phyloP scores from a whole-genome alignment of 768 basidiomycete genomes.

The Rhizopogon vesiculosus region DNA sequence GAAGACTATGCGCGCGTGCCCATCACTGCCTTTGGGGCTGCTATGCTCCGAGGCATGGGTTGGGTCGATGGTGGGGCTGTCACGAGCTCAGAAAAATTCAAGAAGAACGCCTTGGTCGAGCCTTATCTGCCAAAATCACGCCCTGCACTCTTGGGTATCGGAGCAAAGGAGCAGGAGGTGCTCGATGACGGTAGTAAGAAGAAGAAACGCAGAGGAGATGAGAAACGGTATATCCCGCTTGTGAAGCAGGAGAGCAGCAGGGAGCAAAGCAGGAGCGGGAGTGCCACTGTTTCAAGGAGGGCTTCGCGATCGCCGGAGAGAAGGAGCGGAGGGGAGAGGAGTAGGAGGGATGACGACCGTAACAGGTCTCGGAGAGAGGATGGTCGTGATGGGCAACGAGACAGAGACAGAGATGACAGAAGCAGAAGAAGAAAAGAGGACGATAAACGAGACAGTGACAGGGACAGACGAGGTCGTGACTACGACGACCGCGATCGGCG shows the following conservation, averaged over 20 bases:
- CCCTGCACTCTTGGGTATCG: slow-evolving; percentile 87
- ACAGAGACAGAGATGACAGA: slow-evolving; percentile 19
- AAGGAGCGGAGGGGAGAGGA: slow-evolving; percentile 9
- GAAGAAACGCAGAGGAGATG: slow-evolving; percentile 43
- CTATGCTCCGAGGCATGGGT: slow-evolving; percentile 93
- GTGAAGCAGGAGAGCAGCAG: slow-evolving; percentile 58
- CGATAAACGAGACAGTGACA: slow-evolving; percentile 22
- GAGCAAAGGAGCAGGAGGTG: slow-evolving; percentile 82
- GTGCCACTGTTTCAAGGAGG: slow-evolving; percentile 42
- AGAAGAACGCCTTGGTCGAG: slow-evolving; percentile 53
- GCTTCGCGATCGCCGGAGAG: slow-evolving; percentile 45
- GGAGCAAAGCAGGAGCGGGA: slow-evolving; percentile 30
- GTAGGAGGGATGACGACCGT: slow-evolving; percentile 10
- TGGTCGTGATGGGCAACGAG: slow-evolving; percentile 22
- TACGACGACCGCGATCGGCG: slow-evolving; percentile 11
- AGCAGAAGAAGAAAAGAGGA: slow-evolving; percentile 21
- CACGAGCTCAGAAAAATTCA: slow-evolving; percentile 48
- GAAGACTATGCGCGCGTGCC: slow-evolving; percentile 91
- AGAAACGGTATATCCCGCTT: slow-evolving; percentile 82
- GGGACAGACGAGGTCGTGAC: slow-evolving; percentile 28
- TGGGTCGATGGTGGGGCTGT: slow-evolving; percentile 85
- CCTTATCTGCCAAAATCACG: slow-evolving; percentile 81
- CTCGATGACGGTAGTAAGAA: slow-evolving; percentile 64
- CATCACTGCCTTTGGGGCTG: slow-evolving; percentile 88
- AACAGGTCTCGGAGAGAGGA: background rate